phyloP scores from a whole-genome alignment of 495 filamentous ascomycete genomes.

The Penicillium cinerascens region DNA sequence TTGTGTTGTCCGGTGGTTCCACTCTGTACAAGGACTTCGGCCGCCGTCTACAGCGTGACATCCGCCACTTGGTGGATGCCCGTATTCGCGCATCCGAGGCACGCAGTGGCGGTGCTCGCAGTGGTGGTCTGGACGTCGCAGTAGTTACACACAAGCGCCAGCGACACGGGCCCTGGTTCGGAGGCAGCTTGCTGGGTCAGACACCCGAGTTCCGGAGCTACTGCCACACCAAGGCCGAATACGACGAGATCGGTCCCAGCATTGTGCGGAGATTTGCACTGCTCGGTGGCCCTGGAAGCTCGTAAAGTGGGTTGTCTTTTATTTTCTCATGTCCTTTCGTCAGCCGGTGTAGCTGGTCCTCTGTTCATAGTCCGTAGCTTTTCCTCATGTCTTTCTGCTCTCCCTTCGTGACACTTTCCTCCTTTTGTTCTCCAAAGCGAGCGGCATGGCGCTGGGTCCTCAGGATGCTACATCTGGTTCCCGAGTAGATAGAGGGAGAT shows the following conservation, averaged over 20 bases:
- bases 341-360: constrained; percentile 27
- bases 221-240: constrained; percentile 96
- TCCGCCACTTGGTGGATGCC: constrained; percentile 89
- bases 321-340: constrained; percentile 16
- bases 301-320: constrained; percentile 25
- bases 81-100: constrained; percentile 87
- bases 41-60: constrained; percentile 89
- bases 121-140: constrained; percentile 87
- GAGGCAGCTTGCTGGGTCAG: constrained; percentile 91
- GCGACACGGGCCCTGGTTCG: constrained; percentile 96
- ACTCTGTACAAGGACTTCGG: constrained; percentile 98
- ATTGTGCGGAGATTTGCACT: constrained; percentile 95
- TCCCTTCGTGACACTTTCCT: constrained; percentile 6
- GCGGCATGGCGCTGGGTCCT: constrained; percentile 18
- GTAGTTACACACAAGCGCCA: constrained; percentile 96
- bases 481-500: constrained; percentile 21
- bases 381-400: constrained; percentile 14
- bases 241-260: constrained; percentile 90
- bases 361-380: constrained; percentile 37
- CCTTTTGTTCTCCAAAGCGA: constrained; percentile 14
- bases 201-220: constrained; percentile 99
- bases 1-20: constrained; percentile 93
- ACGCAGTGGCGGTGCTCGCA: constrained; percentile 76
- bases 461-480: constrained; percentile 16
- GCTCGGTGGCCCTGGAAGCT: constrained; percentile 82